Percentiles rank a stretch among this genome's conserved stretches.
phyloP scores from a whole-genome alignment of 148 eudicot species.

The Silene conica region DNA sequence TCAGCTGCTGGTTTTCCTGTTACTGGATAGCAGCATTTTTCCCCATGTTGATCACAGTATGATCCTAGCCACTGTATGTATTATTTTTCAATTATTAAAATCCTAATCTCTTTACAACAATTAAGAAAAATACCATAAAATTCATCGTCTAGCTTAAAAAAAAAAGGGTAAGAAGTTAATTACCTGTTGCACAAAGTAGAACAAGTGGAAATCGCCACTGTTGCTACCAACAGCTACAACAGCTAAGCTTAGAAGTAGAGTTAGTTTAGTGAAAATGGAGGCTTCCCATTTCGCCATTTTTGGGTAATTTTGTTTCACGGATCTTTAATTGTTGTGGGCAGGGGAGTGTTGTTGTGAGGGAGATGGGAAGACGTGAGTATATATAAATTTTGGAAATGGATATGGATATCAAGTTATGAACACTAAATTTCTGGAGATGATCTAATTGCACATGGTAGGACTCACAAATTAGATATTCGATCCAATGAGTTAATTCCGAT shows the following conservation, averaged over 20 bases:
- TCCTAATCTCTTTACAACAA: not conserved
- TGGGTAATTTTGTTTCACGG: not conserved
- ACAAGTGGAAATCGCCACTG: conserved; percentile 29
- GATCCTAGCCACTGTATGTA: conserved; percentile 28
- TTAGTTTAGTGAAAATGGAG: conserved; percentile 18
- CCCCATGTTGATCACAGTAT: conserved; percentile 22
- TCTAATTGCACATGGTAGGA: conserved; percentile 1
- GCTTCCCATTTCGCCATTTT: conserved; percentile 17
- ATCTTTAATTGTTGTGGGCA: not conserved
- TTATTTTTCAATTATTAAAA: not conserved
- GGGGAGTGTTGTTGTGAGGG: not conserved
- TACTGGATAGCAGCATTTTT: conserved; percentile 22
- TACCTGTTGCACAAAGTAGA: conserved; percentile 37
- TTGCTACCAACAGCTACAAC: conserved; percentile 18
- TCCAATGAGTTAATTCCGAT: not conserved
- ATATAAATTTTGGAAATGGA: conserved; percentile 1
- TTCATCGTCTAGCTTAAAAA: too few species aligned
- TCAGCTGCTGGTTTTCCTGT: conserved; percentile 23
- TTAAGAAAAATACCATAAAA: too few species aligned
- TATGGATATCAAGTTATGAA: not conserved
- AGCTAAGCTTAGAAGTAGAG: conserved; percentile 17
- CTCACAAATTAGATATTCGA: not conserved
- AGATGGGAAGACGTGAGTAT: not conserved
- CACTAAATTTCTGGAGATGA: not conserved
- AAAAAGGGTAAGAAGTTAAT: not conserved